These are phyloP conservation scores for Septoria linicola DNA, from an alignment of 2,329 filamentous ascomycete species.

Conservation along the genomic window DNA sequence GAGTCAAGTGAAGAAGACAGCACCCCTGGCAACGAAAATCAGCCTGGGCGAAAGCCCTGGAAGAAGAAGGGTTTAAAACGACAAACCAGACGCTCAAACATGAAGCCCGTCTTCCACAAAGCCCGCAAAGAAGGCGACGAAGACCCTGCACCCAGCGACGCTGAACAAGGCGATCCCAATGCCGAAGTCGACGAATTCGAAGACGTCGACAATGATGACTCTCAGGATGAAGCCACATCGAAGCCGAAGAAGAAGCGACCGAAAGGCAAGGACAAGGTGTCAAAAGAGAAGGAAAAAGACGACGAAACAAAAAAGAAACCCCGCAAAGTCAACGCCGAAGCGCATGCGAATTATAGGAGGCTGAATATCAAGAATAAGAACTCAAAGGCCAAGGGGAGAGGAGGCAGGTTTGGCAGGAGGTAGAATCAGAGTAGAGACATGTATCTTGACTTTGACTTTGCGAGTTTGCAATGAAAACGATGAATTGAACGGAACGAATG, in stretches of 20 bases:
- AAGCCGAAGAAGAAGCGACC: constrained; percentile 2
- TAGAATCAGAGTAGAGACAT: not conserved
- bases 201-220: constrained; percentile 4
- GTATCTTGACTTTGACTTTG: not conserved
- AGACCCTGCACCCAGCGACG: constrained; percentile 14
- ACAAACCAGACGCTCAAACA: constrained; percentile 68
- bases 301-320: constrained; percentile 40
- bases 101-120: constrained; percentile 37
- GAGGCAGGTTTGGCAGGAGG: constrained; percentile 40
- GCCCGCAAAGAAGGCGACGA: constrained; percentile 29
- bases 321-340: constrained; percentile 47
- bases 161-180: constrained; percentile 2
- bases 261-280: constrained; percentile 12
- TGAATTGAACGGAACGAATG: too few species aligned
- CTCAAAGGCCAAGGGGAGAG: constrained; percentile 44
- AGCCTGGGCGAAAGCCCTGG: constrained; percentile 57
- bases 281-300: constrained; percentile 11
- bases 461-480: too few species aligned
- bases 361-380: constrained; percentile 54
- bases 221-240: not conserved
- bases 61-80: constrained; percentile 86
- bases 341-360: constrained; percentile 50
- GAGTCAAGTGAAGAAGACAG: constrained; percentile 59
- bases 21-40: constrained; percentile 31
- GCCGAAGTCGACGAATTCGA: constrained; percentile 12